Evolutionary conservation across 2,329 filamentous ascomycete genomes (phyloP), one percentile per base, ranked within the genome.

Genomic region (Chrysoporthe cubensis): DNA sequence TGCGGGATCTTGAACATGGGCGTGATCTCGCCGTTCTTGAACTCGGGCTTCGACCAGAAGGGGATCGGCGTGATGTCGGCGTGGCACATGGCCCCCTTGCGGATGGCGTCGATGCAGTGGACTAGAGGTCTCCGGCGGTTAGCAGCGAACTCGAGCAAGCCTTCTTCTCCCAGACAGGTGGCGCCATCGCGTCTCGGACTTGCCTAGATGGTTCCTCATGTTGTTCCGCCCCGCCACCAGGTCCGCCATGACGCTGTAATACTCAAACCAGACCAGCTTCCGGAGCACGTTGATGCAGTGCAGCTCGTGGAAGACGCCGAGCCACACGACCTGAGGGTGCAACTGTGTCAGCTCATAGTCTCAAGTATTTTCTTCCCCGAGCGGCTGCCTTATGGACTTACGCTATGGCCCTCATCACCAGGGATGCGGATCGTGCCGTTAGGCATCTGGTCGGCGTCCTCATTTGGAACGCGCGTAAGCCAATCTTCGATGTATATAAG

Each of bases 1-100:
- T 65, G 63, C 34, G 63, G 63, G 56, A 60, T 50, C 63, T 65
- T 65, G 63, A 65, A 59, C 42, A 65, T n/a, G 63, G 63, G 63
- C 56, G 63, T 65, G 63, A 65, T 65, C 54, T 65, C 63, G 63
- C 63, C 46, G 43, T 65, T 59, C 56, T 65, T 65, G 44, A 65
- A 42, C 26, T 65, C 63, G 2, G 63, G 63, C 63, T 65, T 50
- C 14, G 63, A 65, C 63, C 63, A 65, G 54, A 65, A 59, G 26
- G 63, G 63, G 42, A 65, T 58, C 18, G 63, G 63, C 11, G 63
- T 59, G 34, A 65, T 65, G 44, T 65, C 63, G 37, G 63, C 63
- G 43, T 65, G 56, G 63, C 63, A 65, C 54, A 60, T 65, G 63
- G 44, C 48, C n/a, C 37, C 63, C 46, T 65, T 65, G 54, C 63